Base-by-base conservation (phyloP, 176 grass and related monocot species). In the Raddia guianensis region DNA sequence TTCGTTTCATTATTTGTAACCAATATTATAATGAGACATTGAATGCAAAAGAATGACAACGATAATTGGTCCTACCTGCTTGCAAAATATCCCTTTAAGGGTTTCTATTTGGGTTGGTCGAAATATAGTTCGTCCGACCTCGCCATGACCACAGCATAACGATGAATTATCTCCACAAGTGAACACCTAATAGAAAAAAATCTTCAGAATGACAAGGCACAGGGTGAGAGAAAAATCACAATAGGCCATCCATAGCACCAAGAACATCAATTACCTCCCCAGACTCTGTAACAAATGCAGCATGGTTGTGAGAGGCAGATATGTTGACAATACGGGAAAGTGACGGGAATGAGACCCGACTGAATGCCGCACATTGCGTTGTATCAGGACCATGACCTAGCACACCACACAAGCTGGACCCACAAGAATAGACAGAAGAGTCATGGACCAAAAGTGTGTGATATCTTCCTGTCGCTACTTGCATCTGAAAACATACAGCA, bases 81-180 rank as follows among this genome's bases (percentile, higher is more conserved):
- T 95, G 88, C 97, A 96, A 60, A 74, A 82, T 57, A 93, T 83
- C 32, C 87, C 93, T 59, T 88, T 70, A 74, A 99, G 87, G 19
- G 88, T 82, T 64, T 96, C 80, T 81, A 99, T 84, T 76, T 86
- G 79, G 43, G 87, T 99, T 80, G 97, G 97, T 49, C 87, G 94
- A 81, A 99, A 99, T 88, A 99, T 84, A 21, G 97, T 93, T 51
- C 91, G 84, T 12, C 89, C 90, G 49, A 91, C 93, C 72, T 99
- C 93, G 12, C 93, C 91, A 18, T 99, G 97, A 76, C 97, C 97
- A 80, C 97, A 99, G 57, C 97, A 99, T 60, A 86, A 90, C 82
- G 97, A 99, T 54, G 97, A 99, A 90, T 99, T 96, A 78, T 99
- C 97, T 61, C 96, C 96, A 78, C 96, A 99, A 33, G 96, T 93